These are phyloP conservation scores for Dentipellis fragilis DNA, from an alignment of 768 basidiomycete genomes.

Conservation along the genomic window DNA sequence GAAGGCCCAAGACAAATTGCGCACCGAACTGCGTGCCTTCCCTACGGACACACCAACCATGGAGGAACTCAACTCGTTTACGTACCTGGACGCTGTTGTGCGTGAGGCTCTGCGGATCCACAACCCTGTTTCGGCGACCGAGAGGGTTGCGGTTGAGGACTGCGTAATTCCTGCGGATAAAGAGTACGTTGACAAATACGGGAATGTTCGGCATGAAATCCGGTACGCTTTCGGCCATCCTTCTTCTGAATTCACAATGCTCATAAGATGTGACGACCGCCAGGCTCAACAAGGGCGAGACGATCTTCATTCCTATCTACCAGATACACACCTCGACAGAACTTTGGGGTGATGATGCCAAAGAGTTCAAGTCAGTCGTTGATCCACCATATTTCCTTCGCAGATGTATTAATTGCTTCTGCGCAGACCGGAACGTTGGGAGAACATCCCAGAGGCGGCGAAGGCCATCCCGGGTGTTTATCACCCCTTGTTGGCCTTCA, in stretches of 20 bases:
- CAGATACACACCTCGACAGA: constrained; percentile 6
- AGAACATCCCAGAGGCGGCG: constrained; percentile 4
- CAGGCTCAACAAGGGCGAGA: constrained; percentile 3
- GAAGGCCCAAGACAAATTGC: constrained; percentile 42
- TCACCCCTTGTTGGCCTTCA: constrained; percentile 10
- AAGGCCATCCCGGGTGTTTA: constrained; percentile 7
- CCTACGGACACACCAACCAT: constrained; percentile 51
- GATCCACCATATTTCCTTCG: not conserved
- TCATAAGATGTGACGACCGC: not conserved
- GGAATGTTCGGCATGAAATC: constrained; percentile 8
- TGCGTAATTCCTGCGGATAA: constrained; percentile 8
- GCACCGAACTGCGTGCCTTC: constrained; percentile 44
- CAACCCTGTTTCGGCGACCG: constrained; percentile 9
- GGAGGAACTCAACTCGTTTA: constrained; percentile 56
- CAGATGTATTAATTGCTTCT: not conserved
- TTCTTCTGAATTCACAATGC: not conserved
- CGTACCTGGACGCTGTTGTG: constrained; percentile 41
- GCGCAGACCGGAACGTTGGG: constrained; percentile 15
- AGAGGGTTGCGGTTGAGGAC: constrained; percentile 9
- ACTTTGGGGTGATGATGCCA: constrained; percentile 14
- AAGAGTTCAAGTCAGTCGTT: constrained; percentile 16
- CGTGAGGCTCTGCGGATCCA: constrained; percentile 9
- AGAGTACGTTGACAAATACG: constrained; percentile 13
- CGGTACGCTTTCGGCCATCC: not conserved
- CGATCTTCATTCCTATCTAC: constrained; percentile 7